Conservation (phyloP, 768 basidiomycete genomes). For the Paxillus involutus region DNA sequence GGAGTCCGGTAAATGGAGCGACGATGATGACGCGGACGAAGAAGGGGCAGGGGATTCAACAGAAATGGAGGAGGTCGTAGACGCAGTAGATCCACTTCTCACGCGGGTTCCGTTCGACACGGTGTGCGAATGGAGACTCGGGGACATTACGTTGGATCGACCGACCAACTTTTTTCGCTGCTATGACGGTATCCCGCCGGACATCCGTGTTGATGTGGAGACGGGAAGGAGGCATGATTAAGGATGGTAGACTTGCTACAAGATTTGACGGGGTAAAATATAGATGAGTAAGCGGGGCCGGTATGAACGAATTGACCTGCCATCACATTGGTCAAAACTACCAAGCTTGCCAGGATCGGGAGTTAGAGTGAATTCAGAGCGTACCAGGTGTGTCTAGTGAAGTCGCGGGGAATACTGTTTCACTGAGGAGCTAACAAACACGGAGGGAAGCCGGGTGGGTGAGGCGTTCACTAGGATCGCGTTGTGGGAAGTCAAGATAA, state of each 20-base stretch:
- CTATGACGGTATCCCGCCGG: constrained; percentile 31
- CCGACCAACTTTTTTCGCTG: constrained; percentile 31
- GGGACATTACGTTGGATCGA: constrained; percentile 29
- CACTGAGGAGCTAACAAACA: neutral
- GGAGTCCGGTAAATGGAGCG: constrained; percentile 41
- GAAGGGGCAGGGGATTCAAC: constrained; percentile 56
- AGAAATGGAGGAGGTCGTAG: constrained; percentile 56
- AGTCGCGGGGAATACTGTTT: neutral
- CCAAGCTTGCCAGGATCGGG: neutral
- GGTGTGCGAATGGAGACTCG: constrained; percentile 14
- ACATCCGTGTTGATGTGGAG: constrained; percentile 52
- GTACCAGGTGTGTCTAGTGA: constrained; percentile 9
- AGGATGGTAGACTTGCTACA: neutral
- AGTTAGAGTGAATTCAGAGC: neutral
- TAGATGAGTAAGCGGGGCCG: neutral
- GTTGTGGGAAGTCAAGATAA: neutral
- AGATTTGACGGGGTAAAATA: neutral
- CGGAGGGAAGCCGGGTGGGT: neutral
- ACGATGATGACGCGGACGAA: constrained; percentile 52
- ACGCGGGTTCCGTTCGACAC: constrained; percentile 27
- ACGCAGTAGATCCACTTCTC: constrained; percentile 56
- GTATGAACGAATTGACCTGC: constrained; percentile 4
- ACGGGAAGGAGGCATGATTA: constrained; percentile 42
- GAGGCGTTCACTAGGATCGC: neutral
- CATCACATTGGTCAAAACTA: constrained; percentile 5